A percentile compares a stretch with the other conserved stretches of the same genome.
Evolutionary conservation across 2,329 filamentous ascomycete species (phyloP).

Genomic region (Aspergillus fumigatiaffinis): DNA sequence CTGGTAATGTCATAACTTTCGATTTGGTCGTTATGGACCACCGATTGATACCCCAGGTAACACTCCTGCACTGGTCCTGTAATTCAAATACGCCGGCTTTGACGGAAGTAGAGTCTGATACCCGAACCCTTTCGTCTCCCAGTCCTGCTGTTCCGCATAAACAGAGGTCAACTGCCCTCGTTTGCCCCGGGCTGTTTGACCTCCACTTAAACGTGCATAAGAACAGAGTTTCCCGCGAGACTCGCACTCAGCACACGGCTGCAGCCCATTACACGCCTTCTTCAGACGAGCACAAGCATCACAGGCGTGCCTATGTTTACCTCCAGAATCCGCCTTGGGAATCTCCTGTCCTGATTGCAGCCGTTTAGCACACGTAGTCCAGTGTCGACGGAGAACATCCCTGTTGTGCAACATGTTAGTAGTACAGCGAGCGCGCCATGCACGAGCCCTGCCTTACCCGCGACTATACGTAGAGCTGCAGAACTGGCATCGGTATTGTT

Average conservation of each 20-base stretch:
- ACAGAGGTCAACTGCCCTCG: neutral
- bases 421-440: neutral
- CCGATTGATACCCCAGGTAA: neutral
- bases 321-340: neutral
- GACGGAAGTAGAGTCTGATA: neutral
- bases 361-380: neutral
- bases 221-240: neutral
- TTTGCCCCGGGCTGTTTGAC: neutral
- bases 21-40: neutral
- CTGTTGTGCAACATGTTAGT: neutral
- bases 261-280: neutral
- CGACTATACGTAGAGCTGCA: neutral
- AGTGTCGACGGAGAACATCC: neutral
- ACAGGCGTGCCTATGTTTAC: neutral
- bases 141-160: neutral
- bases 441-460: neutral
- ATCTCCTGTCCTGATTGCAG: neutral
- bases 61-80: neutral
- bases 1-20: too few relatives aligned
- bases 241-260: neutral
- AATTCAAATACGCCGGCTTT: neutral
- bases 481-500: neutral
- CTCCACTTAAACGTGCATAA: neutral
- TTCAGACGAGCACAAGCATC: neutral
- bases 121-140: neutral